Conservation (phyloP, 2,329 filamentous ascomycete genomes). For the Clonostachys solani region DNA sequence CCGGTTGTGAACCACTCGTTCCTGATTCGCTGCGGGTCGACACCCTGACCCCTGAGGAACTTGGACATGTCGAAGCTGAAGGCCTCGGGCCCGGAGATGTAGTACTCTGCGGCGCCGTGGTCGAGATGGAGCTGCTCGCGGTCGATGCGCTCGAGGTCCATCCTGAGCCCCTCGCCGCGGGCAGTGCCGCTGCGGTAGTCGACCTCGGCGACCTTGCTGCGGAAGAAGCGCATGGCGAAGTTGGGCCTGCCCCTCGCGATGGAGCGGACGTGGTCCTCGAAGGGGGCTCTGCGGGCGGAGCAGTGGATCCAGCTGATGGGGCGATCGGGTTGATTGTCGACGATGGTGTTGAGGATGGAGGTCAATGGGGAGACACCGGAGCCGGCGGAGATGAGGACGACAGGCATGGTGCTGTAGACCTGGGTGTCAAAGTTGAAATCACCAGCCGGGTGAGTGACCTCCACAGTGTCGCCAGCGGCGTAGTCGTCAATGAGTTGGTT, state of each 20-base stretch:
- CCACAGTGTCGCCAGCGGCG: conserved; percentile 55
- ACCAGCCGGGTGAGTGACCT: conserved; percentile 63
- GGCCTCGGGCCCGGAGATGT: conserved; percentile 48
- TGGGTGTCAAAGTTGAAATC: conserved; percentile 5
- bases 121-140: conserved; percentile 38
- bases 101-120: conserved; percentile 45
- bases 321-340: conserved; percentile 31
- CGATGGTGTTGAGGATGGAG: conserved; percentile 54
- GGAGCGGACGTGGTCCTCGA: conserved; percentile 44
- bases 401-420: conserved; percentile 30
- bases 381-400: conserved; percentile 59
- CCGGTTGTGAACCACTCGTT: conserved; percentile 43
- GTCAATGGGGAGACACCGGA: conserved; percentile 57
- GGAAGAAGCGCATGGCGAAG: conserved; percentile 40
- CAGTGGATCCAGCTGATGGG: conserved; percentile 58
- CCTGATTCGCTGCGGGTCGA: conserved; percentile 31
- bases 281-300: conserved; percentile 41
- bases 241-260: conserved; percentile 31
- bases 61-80: conserved; percentile 48
- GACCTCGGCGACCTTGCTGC: conserved; percentile 38
- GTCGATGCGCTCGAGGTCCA: conserved; percentile 41
- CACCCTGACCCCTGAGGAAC: conserved; percentile 33
- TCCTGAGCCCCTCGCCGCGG: conserved; percentile 18
- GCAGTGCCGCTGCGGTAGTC: conserved; percentile 15
- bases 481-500: conserved; percentile 63